Evolutionary conservation across 75 land plant genomes (phyloP).

Genomic region (Chamaecyparis obtusa): DNA sequence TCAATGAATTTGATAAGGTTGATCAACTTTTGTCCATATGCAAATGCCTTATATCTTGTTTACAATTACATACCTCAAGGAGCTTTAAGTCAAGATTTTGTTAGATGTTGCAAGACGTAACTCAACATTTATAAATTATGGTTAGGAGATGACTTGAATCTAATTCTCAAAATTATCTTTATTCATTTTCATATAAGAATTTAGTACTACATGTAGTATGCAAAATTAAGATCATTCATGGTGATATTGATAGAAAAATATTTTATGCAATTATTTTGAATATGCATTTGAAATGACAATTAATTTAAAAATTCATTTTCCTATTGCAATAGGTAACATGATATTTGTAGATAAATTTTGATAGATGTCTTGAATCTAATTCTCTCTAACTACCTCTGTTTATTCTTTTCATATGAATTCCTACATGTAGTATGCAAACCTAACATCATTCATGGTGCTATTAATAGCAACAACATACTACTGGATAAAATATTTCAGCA

Average conservation of each 20-base stretch:
- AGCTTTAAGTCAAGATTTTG: background rate
- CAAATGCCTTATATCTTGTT: background rate
- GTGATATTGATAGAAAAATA: background rate
- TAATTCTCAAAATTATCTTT: background rate
- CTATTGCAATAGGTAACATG: background rate
- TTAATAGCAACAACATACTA: background rate
- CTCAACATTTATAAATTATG: background rate
- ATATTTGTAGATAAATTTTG: background rate
- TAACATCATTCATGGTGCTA: background rate
- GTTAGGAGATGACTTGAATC: background rate
- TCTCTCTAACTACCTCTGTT: background rate
- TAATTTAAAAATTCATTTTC: background rate
- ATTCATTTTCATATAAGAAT: background rate
- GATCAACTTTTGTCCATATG: background rate
- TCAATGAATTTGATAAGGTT: background rate
- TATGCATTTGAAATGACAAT: background rate
- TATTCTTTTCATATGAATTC: background rate
- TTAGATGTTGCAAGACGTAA: background rate
- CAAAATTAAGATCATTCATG: background rate
- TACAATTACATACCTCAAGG: background rate
- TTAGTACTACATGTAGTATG: background rate
- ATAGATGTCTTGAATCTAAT: background rate
- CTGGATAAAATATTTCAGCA: background rate
- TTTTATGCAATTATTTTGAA: background rate
- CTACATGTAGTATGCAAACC: background rate